Evolutionary conservation across 2,329 filamentous ascomycete species (phyloP).

Genomic region (Fusarium nanum): DNA sequence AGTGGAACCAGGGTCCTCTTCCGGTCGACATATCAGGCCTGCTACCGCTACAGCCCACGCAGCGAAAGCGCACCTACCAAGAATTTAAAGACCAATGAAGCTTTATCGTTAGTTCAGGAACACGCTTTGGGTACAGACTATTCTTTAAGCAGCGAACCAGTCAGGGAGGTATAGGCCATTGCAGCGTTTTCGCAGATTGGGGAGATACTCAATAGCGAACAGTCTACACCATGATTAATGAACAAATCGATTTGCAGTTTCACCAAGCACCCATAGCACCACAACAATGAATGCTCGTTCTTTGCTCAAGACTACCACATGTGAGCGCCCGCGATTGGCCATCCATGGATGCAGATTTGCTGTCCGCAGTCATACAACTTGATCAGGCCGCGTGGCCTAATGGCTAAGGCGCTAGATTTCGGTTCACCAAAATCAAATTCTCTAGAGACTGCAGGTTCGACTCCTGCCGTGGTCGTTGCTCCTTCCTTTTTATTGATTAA

Average conservation of each 20-base stretch:
- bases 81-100: not conserved
- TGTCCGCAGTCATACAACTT: not conserved
- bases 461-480: no score
- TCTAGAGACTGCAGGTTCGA: slow-evolving; percentile 6
- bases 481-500: no score
- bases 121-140: not conserved
- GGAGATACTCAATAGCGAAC: not conserved
- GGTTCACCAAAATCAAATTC: not conserved
- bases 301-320: not conserved
- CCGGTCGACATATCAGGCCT: not conserved
- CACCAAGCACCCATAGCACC: not conserved
- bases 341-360: not conserved
- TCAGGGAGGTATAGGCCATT: not conserved
- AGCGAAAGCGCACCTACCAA: not conserved
- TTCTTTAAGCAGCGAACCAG: not conserved
- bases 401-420: slow-evolving; percentile 9
- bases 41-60: not conserved
- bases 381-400: slow-evolving; percentile 6
- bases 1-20: not conserved
- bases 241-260: not conserved
- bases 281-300: not conserved
- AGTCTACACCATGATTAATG: not conserved
- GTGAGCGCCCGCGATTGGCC: accelerated
- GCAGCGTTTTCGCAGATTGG: not conserved
- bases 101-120: not conserved